Evolutionary conservation across 2,329 filamentous ascomycete genomes (phyloP).

Genomic region (Scedosporium aurantiacum): DNA sequence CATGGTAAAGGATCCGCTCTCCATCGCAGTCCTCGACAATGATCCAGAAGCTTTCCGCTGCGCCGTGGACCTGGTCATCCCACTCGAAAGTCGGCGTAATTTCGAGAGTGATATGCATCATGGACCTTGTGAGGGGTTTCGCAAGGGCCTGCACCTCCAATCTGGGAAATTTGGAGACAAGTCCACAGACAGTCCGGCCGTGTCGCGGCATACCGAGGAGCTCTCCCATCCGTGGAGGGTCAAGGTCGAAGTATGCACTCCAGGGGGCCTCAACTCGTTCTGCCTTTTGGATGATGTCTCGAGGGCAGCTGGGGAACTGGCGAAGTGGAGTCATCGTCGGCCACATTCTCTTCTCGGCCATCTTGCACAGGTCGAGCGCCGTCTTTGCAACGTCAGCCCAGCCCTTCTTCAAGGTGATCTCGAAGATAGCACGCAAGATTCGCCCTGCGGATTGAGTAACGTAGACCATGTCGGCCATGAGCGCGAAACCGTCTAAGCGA

Average conservation of each 20-base stretch:
- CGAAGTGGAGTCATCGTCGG: slow-evolving; percentile 93
- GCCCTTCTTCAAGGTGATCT: slow-evolving; percentile 93
- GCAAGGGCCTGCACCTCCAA: slow-evolving; percentile 88
- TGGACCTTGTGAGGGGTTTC: slow-evolving; percentile 86
- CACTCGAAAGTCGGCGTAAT: slow-evolving; percentile 93
- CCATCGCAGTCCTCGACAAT: slow-evolving; percentile 95
- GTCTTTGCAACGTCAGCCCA: slow-evolving; percentile 91
- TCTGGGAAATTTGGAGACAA: slow-evolving; percentile 87
- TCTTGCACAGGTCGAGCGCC: slow-evolving; percentile 91
- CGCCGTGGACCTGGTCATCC: slow-evolving; percentile 82
- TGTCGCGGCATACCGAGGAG: slow-evolving; percentile 82
- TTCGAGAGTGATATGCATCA: slow-evolving; percentile 80
- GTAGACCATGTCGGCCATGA: slow-evolving; percentile 98
- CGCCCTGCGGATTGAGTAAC: slow-evolving; percentile 95
- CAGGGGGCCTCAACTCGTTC: slow-evolving; percentile 92
- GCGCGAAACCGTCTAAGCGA: slow-evolving; percentile 81
- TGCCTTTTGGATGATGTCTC: slow-evolving; percentile 81
- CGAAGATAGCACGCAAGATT: slow-evolving; percentile 90
- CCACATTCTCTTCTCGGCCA: slow-evolving; percentile 99
- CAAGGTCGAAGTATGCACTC: slow-evolving; percentile 89
- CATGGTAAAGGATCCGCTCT: slow-evolving; percentile 89
- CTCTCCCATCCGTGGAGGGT: slow-evolving; percentile 93
- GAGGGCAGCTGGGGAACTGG: slow-evolving; percentile 74
- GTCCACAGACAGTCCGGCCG: slow-evolving; percentile 70
- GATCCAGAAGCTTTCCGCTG: slow-evolving; percentile 91